Evolutionary conservation across 2,329 filamentous ascomycete species (phyloP).

Genomic region (Ampelomyces quisqualis): DNA sequence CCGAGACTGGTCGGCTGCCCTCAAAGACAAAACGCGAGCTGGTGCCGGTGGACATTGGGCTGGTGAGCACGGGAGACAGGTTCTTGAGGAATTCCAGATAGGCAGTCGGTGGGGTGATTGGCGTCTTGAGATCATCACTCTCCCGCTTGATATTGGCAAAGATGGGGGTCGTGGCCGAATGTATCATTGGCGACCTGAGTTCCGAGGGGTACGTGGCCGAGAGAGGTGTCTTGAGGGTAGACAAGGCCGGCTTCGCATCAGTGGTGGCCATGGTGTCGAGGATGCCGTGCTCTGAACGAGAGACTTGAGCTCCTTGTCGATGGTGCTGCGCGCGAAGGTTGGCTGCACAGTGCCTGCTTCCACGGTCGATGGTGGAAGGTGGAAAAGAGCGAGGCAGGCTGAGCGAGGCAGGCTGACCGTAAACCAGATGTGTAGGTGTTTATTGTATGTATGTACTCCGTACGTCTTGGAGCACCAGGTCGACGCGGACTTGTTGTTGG

Average conservation of each 20-base stretch:
- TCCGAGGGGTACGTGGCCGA: slow-evolving; percentile 60
- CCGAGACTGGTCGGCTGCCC: slow-evolving; percentile 44
- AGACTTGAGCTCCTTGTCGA: slow-evolving; percentile 28
- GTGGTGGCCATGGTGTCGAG: slow-evolving; percentile 42
- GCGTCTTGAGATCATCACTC: slow-evolving; percentile 67
- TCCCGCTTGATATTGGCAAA: slow-evolving; percentile 64
- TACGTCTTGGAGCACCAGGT: slow-evolving; percentile 26
- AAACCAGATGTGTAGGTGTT: slow-evolving; percentile 30
- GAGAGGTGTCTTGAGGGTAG: slow-evolving; percentile 57
- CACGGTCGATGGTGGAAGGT: slow-evolving; percentile 26
- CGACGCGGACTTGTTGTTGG: slow-evolving; percentile 37
- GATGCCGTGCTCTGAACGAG: slow-evolving; percentile 31
- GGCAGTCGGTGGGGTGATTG: slow-evolving; percentile 84
- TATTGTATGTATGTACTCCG: slow-evolving; percentile 38
- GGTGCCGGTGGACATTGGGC: slow-evolving; percentile 62
- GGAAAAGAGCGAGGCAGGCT: slow-evolving; percentile 30
- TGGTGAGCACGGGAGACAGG: slow-evolving; percentile 69
- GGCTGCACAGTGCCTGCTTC: slow-evolving; percentile 32
- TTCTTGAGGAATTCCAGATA: slow-evolving; percentile 93
- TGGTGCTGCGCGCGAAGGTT: slow-evolving; percentile 21
- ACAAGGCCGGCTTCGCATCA: slow-evolving; percentile 45
- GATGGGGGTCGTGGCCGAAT: slow-evolving; percentile 47
- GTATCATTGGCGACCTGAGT: slow-evolving; percentile 64
- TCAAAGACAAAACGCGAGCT: slow-evolving; percentile 54
- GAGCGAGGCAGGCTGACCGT: slow-evolving; percentile 23